Evolutionary conservation across 768 basidiomycete genomes (phyloP), one percentile per base, ranked within the genome.

Genomic region (Ephemerocybe angulata): DNA sequence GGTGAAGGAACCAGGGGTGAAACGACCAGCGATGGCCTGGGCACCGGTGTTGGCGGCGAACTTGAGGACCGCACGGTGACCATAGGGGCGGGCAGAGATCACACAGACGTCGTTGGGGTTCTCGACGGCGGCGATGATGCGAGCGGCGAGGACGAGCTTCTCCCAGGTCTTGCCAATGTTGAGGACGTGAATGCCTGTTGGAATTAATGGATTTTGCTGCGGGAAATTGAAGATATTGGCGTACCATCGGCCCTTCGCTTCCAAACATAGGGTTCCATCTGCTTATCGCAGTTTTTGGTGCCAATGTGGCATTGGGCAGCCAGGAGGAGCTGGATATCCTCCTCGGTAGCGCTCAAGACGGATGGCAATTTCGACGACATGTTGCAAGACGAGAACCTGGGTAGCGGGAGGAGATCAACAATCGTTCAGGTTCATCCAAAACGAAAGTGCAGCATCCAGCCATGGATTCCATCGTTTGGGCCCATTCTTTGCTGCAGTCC

Each of bases 141-240:
- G 93, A 59, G 97, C 97, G 56, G 97, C 97, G 65, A 99, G 83
- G 61, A 98, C 94, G 62, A 99, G 84, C 76, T 99, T 99, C 77
- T 98, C 96, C 95, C 95, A 98, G 61, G 96, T 99, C 84, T 98
- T 99, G 69, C 97, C 97, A 63, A 98, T 89, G 86, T 98, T 97
- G 66, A 98, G 74, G 69, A 99, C 78, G 78, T 99, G 88, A 73
- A 98, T 92, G 62, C 95, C 95, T 97, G 72, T 22, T 52, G 49
- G 59, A 55, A 60, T 60, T 40, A 59, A 54, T 52, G 53, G 60
- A 43, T 42, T 46, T 37, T 43, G 22, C 35, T 25, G 27, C 24
- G 41, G 47, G 43, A 52, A 31, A 30, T 53, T 22, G 50, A 29
- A 54, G 38, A 43, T 15, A 24, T 8, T 21, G 29, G 72, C 90